Percentiles rank a stretch among this genome's conserved stretches.
phyloP scores from a whole-genome alignment of 306 rosid species.

The Morella rubra region DNA sequence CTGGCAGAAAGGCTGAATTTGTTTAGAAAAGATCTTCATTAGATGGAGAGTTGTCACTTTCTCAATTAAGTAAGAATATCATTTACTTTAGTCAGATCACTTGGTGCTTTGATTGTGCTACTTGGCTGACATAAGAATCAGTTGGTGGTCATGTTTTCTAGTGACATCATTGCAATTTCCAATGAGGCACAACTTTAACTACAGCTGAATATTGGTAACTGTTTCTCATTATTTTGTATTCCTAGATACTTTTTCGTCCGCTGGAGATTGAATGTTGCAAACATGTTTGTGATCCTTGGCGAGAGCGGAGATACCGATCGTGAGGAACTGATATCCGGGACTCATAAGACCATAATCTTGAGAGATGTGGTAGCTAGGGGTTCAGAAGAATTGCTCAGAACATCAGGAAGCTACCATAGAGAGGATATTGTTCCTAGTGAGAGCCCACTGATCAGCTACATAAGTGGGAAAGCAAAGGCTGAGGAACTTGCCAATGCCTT shows the following conservation, averaged over 20 bases:
- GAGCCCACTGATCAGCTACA: slow-evolving; percentile 48
- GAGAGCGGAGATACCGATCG: slow-evolving; percentile 83
- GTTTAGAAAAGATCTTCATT: not conserved
- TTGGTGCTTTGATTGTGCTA: not conserved
- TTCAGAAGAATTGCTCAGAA: slow-evolving; percentile 60
- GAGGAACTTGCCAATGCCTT: slow-evolving; percentile 43
- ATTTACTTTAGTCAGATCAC: not conserved
- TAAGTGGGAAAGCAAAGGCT: slow-evolving; percentile 33
- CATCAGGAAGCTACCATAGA: slow-evolving; percentile 70
- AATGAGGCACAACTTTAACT: slow-evolving; percentile 6
- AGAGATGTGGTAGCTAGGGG: slow-evolving; percentile 62
- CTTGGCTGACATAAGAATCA: not conserved
- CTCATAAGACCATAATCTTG: slow-evolving; percentile 74
- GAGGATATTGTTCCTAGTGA: slow-evolving; percentile 66
- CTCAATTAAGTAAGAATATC: not conserved
- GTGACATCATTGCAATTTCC: not conserved
- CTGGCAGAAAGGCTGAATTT: not conserved
- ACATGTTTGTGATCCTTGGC: slow-evolving; percentile 81
- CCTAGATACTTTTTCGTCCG: slow-evolving; percentile 86
- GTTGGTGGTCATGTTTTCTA: not conserved
- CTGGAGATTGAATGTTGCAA: slow-evolving; percentile 78
- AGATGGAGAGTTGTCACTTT: not conserved
- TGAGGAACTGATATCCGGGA: slow-evolving; percentile 88
- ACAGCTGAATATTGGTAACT: slow-evolving; percentile 4
- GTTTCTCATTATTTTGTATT: slow-evolving; percentile 1